Evolutionary conservation across 345 rosid species (phyloP).

Genomic region (Populus tremula): DNA sequence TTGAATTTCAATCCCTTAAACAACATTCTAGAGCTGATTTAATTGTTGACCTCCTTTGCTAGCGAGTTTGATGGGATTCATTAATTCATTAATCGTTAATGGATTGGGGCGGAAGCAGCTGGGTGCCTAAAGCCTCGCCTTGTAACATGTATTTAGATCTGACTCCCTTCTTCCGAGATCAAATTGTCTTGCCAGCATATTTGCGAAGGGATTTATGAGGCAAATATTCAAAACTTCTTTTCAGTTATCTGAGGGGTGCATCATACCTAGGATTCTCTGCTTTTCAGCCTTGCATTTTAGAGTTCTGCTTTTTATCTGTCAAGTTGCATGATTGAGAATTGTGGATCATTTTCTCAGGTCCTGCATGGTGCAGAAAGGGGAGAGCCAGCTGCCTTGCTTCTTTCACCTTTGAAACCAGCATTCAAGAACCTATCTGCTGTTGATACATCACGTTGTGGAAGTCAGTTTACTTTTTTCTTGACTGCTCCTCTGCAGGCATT

Average conservation of each 20-base stretch:
- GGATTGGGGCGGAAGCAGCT: not conserved
- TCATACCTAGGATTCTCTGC: not conserved
- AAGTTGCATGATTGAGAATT: slow-evolving; percentile 14
- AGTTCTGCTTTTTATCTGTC: slow-evolving; percentile 7
- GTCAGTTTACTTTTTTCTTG: slow-evolving; percentile 92
- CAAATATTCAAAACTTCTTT: not conserved
- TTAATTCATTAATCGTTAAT: not conserved
- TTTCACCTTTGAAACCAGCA: slow-evolving; percentile 73
- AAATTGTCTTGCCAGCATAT: not conserved
- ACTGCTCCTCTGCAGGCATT: slow-evolving; percentile 89
- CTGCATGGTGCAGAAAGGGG: slow-evolving; percentile 87
- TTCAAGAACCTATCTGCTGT: slow-evolving; percentile 43
- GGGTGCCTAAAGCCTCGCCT: not conserved
- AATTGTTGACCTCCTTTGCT: not conserved
- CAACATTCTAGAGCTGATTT: not conserved
- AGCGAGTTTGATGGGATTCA: not conserved
- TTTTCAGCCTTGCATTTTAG: not conserved
- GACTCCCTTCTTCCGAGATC: not conserved
- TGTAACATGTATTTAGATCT: not conserved
- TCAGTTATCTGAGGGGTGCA: not conserved
- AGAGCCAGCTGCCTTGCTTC: slow-evolving; percentile 80
- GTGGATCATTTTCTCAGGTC: slow-evolving; percentile 48
- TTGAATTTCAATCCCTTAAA: not conserved
- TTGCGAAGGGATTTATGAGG: not conserved
- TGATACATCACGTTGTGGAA: slow-evolving; percentile 47